Evolutionary conservation across 495 filamentous ascomycete genomes (phyloP), one percentile per base, ranked within the genome.

Genomic region (Podospora sp.): DNA sequence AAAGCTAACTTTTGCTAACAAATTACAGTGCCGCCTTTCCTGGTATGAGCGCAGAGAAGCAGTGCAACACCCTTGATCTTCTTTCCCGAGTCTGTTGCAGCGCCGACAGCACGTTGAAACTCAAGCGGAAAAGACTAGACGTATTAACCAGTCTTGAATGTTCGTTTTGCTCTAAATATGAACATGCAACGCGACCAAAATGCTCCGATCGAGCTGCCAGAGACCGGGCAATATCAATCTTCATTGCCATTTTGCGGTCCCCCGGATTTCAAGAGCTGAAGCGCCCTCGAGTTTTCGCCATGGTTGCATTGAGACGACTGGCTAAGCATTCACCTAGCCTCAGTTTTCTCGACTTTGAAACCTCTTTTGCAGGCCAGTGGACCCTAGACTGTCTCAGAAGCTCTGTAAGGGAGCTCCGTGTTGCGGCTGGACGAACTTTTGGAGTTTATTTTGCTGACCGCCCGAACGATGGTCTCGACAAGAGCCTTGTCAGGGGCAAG

Each of bases 331-430:
- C 86, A 0, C 74, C 77, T 1, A 79, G 83, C 63, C 55, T 77
- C 7, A 77, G 80, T 12, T 81, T 90, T 64, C 77, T 94, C 64
- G 86, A 93, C 67, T 77, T 97, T 3, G 84, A 86, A 49, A 79
- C 72, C 6, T 92, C 91, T 8, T 66, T 76, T 0, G 80, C 90
- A 51, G 93, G 92, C 0, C 88, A 92, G 71, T 93, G 91, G 84
- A 95, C 92, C 72, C 75, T 98, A 1, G 84, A 88, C 64, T 92
- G 90, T 2, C 79, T 97, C 22, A 85, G 87, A 57, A 97, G 93
- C 73, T 94, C 94, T 7, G 76, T 90, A 24, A 87, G 95, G 73
- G 95, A 98, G 72, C 80, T 98, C 59, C 89, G 95, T 14, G 84
- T 97, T 73, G 90, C 90, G 26, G 90, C 93, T 70, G 91, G 86